Conservation (phyloP, 768 basidiomycete genomes). For the Austroboletus eburneus region DNA sequence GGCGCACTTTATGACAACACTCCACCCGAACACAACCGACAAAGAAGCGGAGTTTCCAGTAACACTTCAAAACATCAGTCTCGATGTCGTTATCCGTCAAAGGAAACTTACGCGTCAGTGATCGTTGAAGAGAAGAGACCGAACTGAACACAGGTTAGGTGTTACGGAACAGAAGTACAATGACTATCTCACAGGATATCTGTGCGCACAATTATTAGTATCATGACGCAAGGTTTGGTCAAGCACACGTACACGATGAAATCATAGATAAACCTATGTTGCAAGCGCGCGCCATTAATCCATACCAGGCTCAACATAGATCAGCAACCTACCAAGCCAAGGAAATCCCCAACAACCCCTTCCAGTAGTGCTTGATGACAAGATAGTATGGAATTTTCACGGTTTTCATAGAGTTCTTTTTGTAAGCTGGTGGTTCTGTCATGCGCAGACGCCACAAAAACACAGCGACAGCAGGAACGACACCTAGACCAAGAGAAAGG, state of each 20-base stretch:
- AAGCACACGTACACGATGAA: conserved; percentile 60
- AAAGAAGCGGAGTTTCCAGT: conserved; percentile 52
- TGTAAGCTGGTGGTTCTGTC: conserved; percentile 73
- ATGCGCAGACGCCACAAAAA: conserved; percentile 84
- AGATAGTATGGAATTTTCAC: conserved; percentile 72
- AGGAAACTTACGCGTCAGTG: conserved; percentile 49
- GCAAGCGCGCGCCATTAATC: not conserved
- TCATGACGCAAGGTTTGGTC: not conserved
- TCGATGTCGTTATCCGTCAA: not conserved
- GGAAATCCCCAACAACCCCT: conserved; percentile 67
- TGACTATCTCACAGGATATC: conserved; percentile 56
- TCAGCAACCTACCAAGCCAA: conserved; percentile 55
- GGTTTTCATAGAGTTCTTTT: conserved; percentile 74
- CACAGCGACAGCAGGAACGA: conserved; percentile 76
- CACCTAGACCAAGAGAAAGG: conserved; percentile 77
- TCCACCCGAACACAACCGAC: conserved; percentile 74
- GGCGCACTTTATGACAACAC: conserved; percentile 74
- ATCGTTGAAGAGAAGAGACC: conserved; percentile 79
- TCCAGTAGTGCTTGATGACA: conserved; percentile 77
- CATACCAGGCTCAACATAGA: not conserved
- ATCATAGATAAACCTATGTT: conserved; percentile 67
- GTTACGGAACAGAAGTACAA: not conserved
- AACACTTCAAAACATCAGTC: conserved; percentile 38
- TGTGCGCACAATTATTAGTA: conserved; percentile 17
- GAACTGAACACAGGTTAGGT: conserved; percentile 43